Evolutionary conservation across 176 grass and related monocot genomes (phyloP), one percentile per base, ranked within the genome.

Genomic region (Zea mays): DNA sequence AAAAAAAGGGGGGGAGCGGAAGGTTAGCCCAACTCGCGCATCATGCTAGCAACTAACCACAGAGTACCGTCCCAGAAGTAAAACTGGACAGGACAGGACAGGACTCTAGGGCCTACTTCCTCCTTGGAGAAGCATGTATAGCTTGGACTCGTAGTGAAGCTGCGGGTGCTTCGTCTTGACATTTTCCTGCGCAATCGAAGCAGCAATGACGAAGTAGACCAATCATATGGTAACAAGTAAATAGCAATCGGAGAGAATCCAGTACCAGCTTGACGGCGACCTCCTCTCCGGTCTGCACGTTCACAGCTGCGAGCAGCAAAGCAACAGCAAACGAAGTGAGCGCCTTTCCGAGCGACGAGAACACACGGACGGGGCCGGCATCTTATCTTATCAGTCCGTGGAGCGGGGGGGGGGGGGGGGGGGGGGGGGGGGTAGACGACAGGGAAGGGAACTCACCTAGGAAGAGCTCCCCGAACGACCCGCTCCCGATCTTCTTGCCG

Each of bases 81-180:
- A 33, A 55, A 62, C 61, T 37, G 54, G 37, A 68, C 44, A 41
- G 37, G 62, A 27, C 27, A 38, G 62, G 44, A 70, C 55, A 57
- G 15, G 68, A 37, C 20, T 79, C 15, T 44, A 74, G 11, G 37
- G 7, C 15, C 90, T 90, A 93, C 91, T 88, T 93, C 87, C 91
- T 83, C 91, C 91, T 47, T 93, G 87, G 40, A 93, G 88, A 35
- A 88, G 91, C 59, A 85, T 88, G 63, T 93, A 93, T 2, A 93
- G 58, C 85, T 93, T 93, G 0, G 91, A 93, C 79, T 93, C 91
- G 3, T 93, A 93, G 83, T 93, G 85, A 50, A 93, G 91, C 77
- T 93, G 91, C 0, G 91, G 91, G 83, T 93, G 91, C 61, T 93
- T 93, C 8, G 91, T 85, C 76, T 93, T 93, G 34, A 93, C 85